Evolutionary conservation across 78 protist species (phyloP).

Genomic region (Protostelium mycophagum): DNA sequence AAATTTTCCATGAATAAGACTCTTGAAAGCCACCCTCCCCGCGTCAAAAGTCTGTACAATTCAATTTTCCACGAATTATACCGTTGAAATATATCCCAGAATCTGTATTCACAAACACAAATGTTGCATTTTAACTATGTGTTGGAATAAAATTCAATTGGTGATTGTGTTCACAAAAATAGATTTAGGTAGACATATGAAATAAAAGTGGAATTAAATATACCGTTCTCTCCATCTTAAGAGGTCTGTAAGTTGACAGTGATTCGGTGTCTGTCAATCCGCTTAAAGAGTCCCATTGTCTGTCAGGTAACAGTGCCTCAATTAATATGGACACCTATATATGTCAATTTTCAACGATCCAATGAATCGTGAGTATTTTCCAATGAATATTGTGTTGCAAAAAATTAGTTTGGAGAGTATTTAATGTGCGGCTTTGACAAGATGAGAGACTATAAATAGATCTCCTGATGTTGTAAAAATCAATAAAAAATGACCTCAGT

Average conservation of each 20-base stretch:
- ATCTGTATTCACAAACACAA: not conserved
- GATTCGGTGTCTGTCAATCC: not conserved
- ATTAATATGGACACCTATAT: not conserved
- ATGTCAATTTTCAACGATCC: not conserved
- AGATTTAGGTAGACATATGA: too few species aligned
- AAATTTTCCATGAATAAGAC: not conserved
- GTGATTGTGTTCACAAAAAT: too few species aligned
- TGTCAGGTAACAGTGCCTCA: not conserved
- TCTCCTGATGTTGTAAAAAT: too few species aligned
- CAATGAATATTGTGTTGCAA: too few species aligned
- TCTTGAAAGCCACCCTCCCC: not conserved
- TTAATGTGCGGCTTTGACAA: too few species aligned
- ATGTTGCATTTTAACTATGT: too few species aligned
- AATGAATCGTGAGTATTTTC: too few species aligned
- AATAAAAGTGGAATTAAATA: too few species aligned
- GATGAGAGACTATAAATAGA: too few species aligned
- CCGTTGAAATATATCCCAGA: not conserved
- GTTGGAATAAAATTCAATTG: too few species aligned
- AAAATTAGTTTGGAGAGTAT: too few species aligned
- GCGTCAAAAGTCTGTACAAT: not conserved
- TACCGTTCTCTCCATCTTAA: not conserved
- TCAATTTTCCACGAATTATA: not conserved
- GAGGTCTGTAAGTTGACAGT: not conserved
- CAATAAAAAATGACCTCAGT: not conserved
- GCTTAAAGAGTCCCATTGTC: not conserved